Evolutionary conservation across 495 filamentous ascomycete genomes (phyloP).

Genomic region (Daldinia grandis): DNA sequence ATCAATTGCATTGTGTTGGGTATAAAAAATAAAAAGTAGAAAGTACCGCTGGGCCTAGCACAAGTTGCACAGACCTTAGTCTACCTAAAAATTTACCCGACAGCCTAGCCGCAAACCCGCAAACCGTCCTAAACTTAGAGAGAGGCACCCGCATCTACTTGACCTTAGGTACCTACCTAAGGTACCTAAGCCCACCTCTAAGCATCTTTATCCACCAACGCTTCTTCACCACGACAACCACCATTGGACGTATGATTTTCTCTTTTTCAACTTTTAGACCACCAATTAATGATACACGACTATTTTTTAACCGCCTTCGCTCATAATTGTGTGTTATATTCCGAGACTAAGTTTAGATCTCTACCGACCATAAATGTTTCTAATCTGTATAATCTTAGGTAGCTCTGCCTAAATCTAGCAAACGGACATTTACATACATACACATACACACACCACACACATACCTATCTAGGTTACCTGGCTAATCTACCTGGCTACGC

Average conservation of each 20-base stretch:
- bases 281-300: slow-evolving; percentile 31
- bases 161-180: too few relatives aligned
- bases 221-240: slow-evolving; percentile 39
- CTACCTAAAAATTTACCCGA: slow-evolving; percentile 38
- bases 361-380: slow-evolving; percentile 11
- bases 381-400: slow-evolving; percentile 1
- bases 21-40: background rate
- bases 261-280: slow-evolving; percentile 21
- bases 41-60: slow-evolving; percentile 24
- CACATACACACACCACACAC: background rate
- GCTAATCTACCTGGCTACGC: background rate
- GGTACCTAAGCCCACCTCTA: too few relatives aligned
- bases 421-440: slow-evolving; percentile 16
- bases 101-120: slow-evolving; percentile 4
- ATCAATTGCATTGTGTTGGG: background rate
- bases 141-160: slow-evolving; percentile 28
- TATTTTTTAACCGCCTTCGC: background rate
- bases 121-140: slow-evolving; percentile 23
- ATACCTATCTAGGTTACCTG: background rate
- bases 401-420: slow-evolving; percentile 29
- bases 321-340: slow-evolving; percentile 4
- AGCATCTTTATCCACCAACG: slow-evolving; percentile 10
- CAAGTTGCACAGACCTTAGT: slow-evolving; percentile 27
- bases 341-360: slow-evolving; percentile 4
- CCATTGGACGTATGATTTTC: slow-evolving; percentile 23